Evolutionary conservation across 73 alveolate genomes (phyloP).

Genomic region (Urostyla sp.): DNA sequence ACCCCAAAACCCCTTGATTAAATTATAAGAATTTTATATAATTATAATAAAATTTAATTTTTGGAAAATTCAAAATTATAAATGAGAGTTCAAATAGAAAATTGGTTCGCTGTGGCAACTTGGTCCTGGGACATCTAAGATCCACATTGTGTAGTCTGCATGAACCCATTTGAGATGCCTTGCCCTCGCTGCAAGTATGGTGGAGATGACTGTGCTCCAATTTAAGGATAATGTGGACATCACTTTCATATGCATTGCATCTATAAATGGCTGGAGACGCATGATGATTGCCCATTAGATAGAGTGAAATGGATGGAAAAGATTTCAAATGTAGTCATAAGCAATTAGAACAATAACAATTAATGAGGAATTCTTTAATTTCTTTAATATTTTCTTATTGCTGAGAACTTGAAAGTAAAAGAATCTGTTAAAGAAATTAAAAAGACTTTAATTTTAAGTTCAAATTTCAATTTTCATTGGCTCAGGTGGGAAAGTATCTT

Average conservation of each 20-base stretch:
- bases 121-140: constrained; percentile 85
- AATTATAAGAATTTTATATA: too few species aligned
- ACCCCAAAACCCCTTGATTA: too few species aligned
- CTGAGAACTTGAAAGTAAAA: too few species aligned
- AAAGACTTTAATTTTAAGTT: background rate
- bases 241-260: constrained; percentile 85
- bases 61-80: constrained; percentile 8
- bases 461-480: constrained; percentile 46
- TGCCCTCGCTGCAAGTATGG: constrained; percentile 85
- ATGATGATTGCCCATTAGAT: constrained; percentile 85
- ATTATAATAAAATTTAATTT: too few species aligned
- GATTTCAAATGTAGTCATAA: constrained; percentile 68
- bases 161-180: constrained; percentile 85
- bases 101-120: constrained; percentile 81
- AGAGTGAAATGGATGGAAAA: constrained; percentile 80
- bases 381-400: too few species aligned
- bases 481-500: constrained; percentile 61
- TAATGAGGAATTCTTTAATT: background rate
- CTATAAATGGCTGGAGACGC: constrained; percentile 83
- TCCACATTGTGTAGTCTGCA: constrained; percentile 82
- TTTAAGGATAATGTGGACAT: constrained; percentile 84
- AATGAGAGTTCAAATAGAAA: constrained; percentile 81
- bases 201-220: constrained; percentile 89
- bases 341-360: too few species aligned
- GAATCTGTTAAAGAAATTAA: constrained; percentile 15